Conservation (phyloP, 2,329 filamentous ascomycete species). For the Aspergillus sp. region DNA sequence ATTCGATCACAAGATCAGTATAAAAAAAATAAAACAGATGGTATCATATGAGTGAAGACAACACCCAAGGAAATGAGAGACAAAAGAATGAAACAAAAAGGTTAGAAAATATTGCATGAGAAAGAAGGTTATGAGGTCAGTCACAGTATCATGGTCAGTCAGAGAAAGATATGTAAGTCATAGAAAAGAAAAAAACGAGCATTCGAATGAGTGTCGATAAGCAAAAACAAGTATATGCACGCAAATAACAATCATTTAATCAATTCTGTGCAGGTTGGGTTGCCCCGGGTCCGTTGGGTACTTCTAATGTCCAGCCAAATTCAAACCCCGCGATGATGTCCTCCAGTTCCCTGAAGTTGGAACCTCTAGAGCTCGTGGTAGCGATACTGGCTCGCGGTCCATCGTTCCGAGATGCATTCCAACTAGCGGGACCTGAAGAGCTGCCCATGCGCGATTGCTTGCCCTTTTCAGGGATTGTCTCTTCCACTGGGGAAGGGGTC, state of each 20-base stretch:
- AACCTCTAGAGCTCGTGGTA: constrained; percentile 13
- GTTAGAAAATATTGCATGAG: constrained; percentile 6
- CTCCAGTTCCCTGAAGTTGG: constrained; percentile 22
- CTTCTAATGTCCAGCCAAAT: constrained; percentile 26
- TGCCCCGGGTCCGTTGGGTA: neutral
- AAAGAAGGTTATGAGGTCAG: constrained; percentile 5
- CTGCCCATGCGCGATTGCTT: neutral
- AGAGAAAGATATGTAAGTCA: neutral
- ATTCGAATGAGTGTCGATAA: no score
- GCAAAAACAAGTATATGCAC: no score
- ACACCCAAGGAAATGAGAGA: no score
- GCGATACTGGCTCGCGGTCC: constrained; percentile 23
- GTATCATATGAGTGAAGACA: no score
- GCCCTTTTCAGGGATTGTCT: neutral
- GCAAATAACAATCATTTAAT: no score
- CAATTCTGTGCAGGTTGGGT: no score
- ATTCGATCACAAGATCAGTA: no score
- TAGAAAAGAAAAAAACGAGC: neutral
- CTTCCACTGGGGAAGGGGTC: constrained; percentile 12
- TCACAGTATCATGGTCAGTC: constrained; percentile 6
- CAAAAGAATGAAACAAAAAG: neutral
- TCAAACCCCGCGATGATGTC: constrained; percentile 29
- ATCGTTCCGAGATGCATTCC: constrained; percentile 23
- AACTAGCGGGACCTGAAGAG: constrained; percentile 21
- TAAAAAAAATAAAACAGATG: no score